Evolutionary conservation across 768 basidiomycete genomes (phyloP).

Genomic region (Pisolithus albus): DNA sequence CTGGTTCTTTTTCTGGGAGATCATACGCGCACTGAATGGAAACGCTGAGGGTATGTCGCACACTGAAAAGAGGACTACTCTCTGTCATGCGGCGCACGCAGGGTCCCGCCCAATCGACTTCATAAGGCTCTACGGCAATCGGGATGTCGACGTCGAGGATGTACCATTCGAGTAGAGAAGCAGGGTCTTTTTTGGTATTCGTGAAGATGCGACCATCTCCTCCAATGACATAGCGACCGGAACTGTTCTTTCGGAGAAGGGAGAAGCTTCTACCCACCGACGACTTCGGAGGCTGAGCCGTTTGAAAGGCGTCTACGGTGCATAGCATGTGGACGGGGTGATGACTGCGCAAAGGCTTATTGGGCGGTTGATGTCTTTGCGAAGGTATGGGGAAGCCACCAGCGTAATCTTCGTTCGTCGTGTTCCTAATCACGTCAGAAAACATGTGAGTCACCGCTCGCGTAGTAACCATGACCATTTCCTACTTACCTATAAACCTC

Average conservation of each 20-base stretch:
- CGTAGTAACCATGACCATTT: background rate
- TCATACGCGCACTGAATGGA: conserved; percentile 52
- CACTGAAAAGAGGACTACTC: conserved; percentile 49
- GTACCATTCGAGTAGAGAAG: conserved; percentile 22
- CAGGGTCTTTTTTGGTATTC: conserved; percentile 14
- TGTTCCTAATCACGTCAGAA: conserved; percentile 28
- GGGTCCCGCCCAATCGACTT: conserved; percentile 25
- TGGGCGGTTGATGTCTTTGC: conserved; percentile 54
- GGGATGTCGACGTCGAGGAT: conserved; percentile 16
- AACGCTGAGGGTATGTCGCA: conserved; percentile 48
- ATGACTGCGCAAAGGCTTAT: conserved; percentile 45
- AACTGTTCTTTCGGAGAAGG: conserved; percentile 42
- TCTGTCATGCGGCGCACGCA: conserved; percentile 37
- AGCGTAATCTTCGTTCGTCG: conserved; percentile 36
- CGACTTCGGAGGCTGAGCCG: conserved; percentile 10
- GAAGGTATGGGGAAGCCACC: conserved; percentile 52
- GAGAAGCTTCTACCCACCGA: conserved; percentile 34
- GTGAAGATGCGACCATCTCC: conserved; percentile 47
- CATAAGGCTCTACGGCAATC: conserved; percentile 9
- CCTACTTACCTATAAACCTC: conserved; percentile 51
- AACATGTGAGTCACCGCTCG: conserved; percentile 4
- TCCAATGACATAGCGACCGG: conserved; percentile 42
- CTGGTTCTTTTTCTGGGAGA: conserved; percentile 26
- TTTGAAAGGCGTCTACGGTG: conserved; percentile 35
- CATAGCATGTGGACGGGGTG: conserved; percentile 46